phyloP scores from a whole-genome alignment of 108 stramenopile genomes.

The Discostella stelligeroides region DNA sequence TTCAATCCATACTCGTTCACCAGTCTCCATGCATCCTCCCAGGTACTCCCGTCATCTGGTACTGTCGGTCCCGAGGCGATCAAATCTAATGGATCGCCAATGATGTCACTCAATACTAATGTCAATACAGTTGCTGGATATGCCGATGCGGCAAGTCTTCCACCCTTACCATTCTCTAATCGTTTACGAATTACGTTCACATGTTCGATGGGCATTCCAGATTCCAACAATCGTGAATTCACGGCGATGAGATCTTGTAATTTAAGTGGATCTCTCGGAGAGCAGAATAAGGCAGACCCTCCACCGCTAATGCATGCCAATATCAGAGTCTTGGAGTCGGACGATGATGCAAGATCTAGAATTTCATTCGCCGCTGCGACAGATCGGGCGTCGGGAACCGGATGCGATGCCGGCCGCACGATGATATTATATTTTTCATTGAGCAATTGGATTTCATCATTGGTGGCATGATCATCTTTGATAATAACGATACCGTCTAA shows the following conservation, averaged over 20 bases:
- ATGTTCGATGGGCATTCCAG: slow-evolving; percentile 82
- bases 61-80: slow-evolving; percentile 90
- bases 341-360: slow-evolving; percentile 46
- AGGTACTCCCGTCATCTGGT: slow-evolving; percentile 62
- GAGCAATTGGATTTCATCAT: slow-evolving; percentile 58
- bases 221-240: slow-evolving; percentile 64
- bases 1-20: slow-evolving; percentile 61
- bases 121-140: slow-evolving; percentile 65
- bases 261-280: slow-evolving; percentile 60
- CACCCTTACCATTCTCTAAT: slow-evolving; percentile 81
- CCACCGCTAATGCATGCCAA: slow-evolving; percentile 83
- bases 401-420: slow-evolving; percentile 75
- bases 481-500: slow-evolving; percentile 74
- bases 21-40: slow-evolving; percentile 61
- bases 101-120: slow-evolving; percentile 75
- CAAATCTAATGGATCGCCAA: slow-evolving; percentile 89
- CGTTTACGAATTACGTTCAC: slow-evolving; percentile 87
- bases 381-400: slow-evolving; percentile 81
- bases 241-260: slow-evolving; percentile 63
- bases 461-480: slow-evolving; percentile 85
- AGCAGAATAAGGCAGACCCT: slow-evolving; percentile 83
- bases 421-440: slow-evolving; percentile 38
- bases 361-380: slow-evolving; percentile 60
- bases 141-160: slow-evolving; percentile 60
- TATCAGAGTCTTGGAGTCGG: slow-evolving; percentile 58